Percentiles rank a stretch among this genome's conserved stretches.
Evolutionary conservation across 1,139 yeast genomes (phyloP).

Genomic region (Zygosaccharomyces sapae): DNA sequence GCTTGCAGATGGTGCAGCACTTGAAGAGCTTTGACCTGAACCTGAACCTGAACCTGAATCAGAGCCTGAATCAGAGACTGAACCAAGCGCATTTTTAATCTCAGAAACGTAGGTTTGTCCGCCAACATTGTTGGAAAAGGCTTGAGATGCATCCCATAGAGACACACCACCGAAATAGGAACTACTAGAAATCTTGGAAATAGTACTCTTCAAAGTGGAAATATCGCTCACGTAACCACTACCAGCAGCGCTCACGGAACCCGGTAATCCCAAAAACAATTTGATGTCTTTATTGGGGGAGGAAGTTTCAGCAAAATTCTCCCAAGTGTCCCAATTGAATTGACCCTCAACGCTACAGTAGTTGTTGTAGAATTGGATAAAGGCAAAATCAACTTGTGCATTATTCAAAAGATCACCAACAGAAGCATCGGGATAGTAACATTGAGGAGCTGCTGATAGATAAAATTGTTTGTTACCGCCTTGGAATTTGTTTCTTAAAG

Average conservation of each 20-base stretch:
- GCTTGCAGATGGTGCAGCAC: constrained; percentile 22
- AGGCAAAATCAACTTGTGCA: constrained; percentile 75
- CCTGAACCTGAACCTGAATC: constrained; percentile 5
- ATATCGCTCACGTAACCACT: constrained; percentile 57
- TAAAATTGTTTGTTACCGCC: constrained; percentile 63
- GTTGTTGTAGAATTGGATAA: constrained; percentile 91
- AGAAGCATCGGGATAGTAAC: constrained; percentile 85
- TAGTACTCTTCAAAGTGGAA: constrained; percentile 38
- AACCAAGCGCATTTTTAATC: constrained; percentile 27
- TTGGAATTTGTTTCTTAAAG: constrained; percentile 56
- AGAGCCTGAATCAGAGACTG: constrained; percentile 17
- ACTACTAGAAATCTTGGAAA: constrained; percentile 41
- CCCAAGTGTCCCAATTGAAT: constrained; percentile 89
- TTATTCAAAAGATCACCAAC: constrained; percentile 63
- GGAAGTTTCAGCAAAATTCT: constrained; percentile 52
- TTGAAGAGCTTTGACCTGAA: constrained; percentile 1
- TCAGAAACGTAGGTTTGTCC: constrained; percentile 40
- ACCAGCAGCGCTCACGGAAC: constrained; percentile 62
- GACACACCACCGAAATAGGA: constrained; percentile 74
- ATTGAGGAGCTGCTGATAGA: constrained; percentile 92
- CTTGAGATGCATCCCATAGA: constrained; percentile 91
- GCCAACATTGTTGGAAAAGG: constrained; percentile 49
- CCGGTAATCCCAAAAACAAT: constrained; percentile 71
- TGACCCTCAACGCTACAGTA: constrained; percentile 57
- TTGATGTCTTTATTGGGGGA: constrained; percentile 68